Conservation (phyloP, 148 eudicot species). For the Camellia japonica region DNA sequence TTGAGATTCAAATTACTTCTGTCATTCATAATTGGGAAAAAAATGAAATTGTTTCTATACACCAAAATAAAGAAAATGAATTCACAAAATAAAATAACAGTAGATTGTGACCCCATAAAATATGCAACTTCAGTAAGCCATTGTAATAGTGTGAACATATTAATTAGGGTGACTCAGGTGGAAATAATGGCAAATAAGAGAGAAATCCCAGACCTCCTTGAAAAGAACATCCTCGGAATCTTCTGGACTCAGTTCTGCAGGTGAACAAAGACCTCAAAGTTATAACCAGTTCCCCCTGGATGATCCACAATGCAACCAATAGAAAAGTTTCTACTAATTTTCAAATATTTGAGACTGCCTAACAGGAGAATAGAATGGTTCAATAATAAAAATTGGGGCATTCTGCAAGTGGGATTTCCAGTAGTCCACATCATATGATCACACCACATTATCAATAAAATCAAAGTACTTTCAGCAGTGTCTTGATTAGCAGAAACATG, state of each 20-base stretch:
- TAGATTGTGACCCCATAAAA: not conserved
- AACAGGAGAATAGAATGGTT: not conserved
- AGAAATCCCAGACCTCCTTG: slow-evolving; percentile 65
- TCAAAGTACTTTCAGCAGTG: not conserved
- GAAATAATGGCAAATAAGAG: not conserved
- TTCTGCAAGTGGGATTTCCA: not conserved
- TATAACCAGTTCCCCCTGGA: not conserved
- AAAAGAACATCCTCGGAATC: slow-evolving; percentile 97
- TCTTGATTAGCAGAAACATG: not conserved
- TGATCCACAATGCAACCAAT: not conserved
- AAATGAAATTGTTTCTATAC: not conserved
- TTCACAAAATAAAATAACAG: not conserved
- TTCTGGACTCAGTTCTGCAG: slow-evolving; percentile 82
- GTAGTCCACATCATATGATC: not conserved
- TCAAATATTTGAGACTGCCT: not conserved
- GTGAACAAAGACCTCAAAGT: slow-evolving; percentile 12
- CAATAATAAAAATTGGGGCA: not conserved
- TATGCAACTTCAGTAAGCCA: not conserved
- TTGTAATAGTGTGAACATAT: not conserved
- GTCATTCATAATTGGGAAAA: not conserved
- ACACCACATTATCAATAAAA: not conserved
- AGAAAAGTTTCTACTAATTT: not conserved
- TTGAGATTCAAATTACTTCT: too few relatives aligned
- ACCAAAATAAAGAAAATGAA: too few relatives aligned
- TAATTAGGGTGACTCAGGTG: not conserved